A percentile compares a stretch with the other conserved stretches of the same genome.
These are phyloP conservation scores for Candida endomychidarum DNA, from an alignment of 805 yeast genomes.

Conservation along the genomic window DNA sequence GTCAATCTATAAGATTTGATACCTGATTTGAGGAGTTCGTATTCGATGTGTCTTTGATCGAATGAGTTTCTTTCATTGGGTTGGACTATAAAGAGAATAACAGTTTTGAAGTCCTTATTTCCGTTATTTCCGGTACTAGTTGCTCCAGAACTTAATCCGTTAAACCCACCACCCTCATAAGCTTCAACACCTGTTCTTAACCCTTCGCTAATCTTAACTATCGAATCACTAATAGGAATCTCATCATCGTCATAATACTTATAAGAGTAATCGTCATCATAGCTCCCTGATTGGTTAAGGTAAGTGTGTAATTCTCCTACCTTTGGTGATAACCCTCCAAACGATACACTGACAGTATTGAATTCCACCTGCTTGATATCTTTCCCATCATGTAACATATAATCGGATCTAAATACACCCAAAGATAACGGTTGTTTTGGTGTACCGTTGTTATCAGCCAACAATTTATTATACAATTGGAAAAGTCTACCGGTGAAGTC, in stretches of 20 bases:
- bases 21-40: slow-evolving; percentile 54
- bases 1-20: slow-evolving; percentile 66
- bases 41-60: slow-evolving; percentile 88
- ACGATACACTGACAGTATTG: slow-evolving; percentile 93
- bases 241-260: slow-evolving; percentile 46
- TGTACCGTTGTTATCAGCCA: slow-evolving; percentile 38
- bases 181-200: slow-evolving; percentile 62
- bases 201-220: slow-evolving; percentile 61
- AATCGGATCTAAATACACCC: slow-evolving; percentile 90
- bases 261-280: slow-evolving; percentile 42
- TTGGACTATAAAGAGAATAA: slow-evolving; percentile 78
- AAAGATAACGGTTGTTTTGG: slow-evolving; percentile 66
- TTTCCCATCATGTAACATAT: slow-evolving; percentile 51
- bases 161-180: slow-evolving; percentile 47
- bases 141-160: no score
- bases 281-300: slow-evolving; percentile 59
- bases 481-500: slow-evolving; percentile 83
- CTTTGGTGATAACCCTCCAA: slow-evolving; percentile 84
- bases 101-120: no score
- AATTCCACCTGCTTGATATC: slow-evolving; percentile 91
- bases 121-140: no score
- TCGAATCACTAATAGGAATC: slow-evolving; percentile 70
- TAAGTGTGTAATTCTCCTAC: slow-evolving; percentile 75
- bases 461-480: slow-evolving; percentile 54
- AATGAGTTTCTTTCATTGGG: slow-evolving; percentile 83